Percentiles rank a stretch among this genome's conserved stretches.
phyloP scores from a whole-genome alignment of 805 yeast species.

The Saccharomycopsis sp. region DNA sequence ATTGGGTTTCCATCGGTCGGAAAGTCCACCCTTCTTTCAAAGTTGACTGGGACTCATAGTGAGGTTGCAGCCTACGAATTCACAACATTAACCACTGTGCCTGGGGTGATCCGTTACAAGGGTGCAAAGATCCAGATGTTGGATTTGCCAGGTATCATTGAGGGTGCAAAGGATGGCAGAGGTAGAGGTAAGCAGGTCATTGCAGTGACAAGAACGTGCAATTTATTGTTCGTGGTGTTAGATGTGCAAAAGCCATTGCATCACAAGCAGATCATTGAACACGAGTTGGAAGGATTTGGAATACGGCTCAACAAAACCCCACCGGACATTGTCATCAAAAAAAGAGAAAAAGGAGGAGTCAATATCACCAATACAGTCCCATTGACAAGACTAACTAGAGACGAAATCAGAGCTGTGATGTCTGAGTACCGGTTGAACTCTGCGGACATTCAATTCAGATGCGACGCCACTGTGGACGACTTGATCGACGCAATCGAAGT shows the following conservation, averaged over 20 bases:
- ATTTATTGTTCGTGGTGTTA: slow-evolving; percentile 82
- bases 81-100: slow-evolving; percentile 95
- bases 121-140: slow-evolving; percentile 98
- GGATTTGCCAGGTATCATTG: slow-evolving; percentile 85
- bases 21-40: slow-evolving; percentile 75
- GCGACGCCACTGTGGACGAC: slow-evolving; percentile 97
- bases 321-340: slow-evolving; percentile 86
- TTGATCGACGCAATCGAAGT: slow-evolving; percentile 91
- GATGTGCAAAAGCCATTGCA: slow-evolving; percentile 95
- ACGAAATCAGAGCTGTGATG: slow-evolving; percentile 94
- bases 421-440: slow-evolving; percentile 90
- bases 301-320: slow-evolving; percentile 87
- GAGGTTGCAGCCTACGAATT: slow-evolving; percentile 98
- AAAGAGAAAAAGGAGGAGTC: slow-evolving; percentile 94
- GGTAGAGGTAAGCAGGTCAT: slow-evolving; percentile 96
- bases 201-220: slow-evolving; percentile 98
- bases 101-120: slow-evolving; percentile 90
- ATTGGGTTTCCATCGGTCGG: slow-evolving; percentile 97
- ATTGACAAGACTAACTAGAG: slow-evolving; percentile 82
- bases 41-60: slow-evolving; percentile 91
- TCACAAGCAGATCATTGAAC: slow-evolving; percentile 89
- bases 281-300: slow-evolving; percentile 96
- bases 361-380: slow-evolving; percentile 92
- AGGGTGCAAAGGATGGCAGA: slow-evolving; percentile 87
- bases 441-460: slow-evolving; percentile 92